Evolutionary conservation across 352 stramenopile species (phyloP).

Genomic region (Phytophthora citrophthora): DNA sequence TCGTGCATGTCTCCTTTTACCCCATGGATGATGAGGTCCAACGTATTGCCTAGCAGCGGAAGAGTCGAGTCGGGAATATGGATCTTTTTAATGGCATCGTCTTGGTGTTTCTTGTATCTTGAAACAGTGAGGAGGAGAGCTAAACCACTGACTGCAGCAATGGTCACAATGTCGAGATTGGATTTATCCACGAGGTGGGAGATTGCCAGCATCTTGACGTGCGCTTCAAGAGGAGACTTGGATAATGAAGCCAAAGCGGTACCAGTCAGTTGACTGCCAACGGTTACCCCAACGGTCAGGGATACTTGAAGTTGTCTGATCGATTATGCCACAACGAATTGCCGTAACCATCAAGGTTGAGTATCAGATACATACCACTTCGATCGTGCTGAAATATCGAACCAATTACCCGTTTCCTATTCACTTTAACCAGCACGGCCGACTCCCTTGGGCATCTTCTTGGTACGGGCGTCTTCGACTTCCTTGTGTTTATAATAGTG

Average conservation of each 20-base stretch:
- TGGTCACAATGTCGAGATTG: not conserved
- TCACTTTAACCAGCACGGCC: slow-evolving; percentile 45
- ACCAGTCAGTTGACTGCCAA: too few species aligned
- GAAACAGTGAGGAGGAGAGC: not conserved
- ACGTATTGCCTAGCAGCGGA: slow-evolving; percentile 44
- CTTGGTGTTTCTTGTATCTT: slow-evolving; percentile 8
- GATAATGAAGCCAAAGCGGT: slow-evolving; percentile 1
- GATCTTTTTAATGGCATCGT: not conserved
- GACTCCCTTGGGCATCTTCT: slow-evolving; percentile 97
- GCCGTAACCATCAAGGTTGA: slow-evolving; percentile 1
- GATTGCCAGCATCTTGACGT: slow-evolving; percentile 26
- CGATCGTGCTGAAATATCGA: not conserved
- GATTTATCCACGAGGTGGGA: slow-evolving; percentile 12
- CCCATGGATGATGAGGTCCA: slow-evolving; percentile 30
- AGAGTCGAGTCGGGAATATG: slow-evolving; percentile 33
- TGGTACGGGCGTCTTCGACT: slow-evolving; percentile 94
- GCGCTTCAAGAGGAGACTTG: slow-evolving; percentile 5
- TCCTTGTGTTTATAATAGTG: slow-evolving; percentile 99
- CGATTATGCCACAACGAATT: not conserved
- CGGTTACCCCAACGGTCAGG: not conserved
- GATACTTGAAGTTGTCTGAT: slow-evolving; percentile 19
- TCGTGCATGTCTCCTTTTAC: slow-evolving; percentile 40
- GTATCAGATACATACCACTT: not conserved
- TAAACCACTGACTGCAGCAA: slow-evolving; percentile 2
- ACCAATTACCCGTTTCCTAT: too few species aligned